phyloP scores from a whole-genome alignment of 495 filamentous ascomycete species.

The Thozetella sp. region DNA sequence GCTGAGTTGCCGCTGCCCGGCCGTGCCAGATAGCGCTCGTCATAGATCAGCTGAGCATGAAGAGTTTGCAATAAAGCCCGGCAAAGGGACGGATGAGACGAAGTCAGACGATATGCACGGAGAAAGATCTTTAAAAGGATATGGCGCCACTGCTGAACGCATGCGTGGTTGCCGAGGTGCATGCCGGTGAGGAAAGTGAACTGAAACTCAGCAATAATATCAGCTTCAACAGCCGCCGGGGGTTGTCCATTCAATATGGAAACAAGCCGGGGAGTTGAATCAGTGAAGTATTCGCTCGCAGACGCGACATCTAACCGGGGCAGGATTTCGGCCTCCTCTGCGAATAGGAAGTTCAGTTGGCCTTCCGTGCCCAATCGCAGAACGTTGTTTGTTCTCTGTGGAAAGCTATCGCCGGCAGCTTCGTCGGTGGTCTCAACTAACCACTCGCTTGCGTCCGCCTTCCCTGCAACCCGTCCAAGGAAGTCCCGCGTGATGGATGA shows the following conservation, averaged over 20 bases:
- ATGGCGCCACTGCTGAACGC: slow-evolving; percentile 87
- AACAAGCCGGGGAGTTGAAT: slow-evolving; percentile 31
- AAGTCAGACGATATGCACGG: slow-evolving; percentile 64
- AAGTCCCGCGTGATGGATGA: slow-evolving; percentile 44
- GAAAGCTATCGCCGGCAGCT: slow-evolving; percentile 27
- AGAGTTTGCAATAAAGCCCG: slow-evolving; percentile 61
- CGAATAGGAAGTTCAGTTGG: slow-evolving; percentile 54
- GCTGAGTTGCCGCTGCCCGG: slow-evolving; percentile 26
- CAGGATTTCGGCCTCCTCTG: slow-evolving; percentile 65
- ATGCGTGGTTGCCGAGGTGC: slow-evolving; percentile 82
- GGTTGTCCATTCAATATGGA: slow-evolving; percentile 13
- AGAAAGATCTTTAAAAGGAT: slow-evolving; percentile 67
- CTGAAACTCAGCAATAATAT: slow-evolving; percentile 84
- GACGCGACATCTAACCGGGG: too few species aligned
- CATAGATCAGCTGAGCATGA: slow-evolving; percentile 70
- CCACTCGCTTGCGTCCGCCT: slow-evolving; percentile 43
- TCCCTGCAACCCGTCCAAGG: slow-evolving; percentile 49
- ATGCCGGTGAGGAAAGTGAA: slow-evolving; percentile 81
- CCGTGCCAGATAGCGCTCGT: slow-evolving; percentile 61
- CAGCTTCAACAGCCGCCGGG: slow-evolving; percentile 27
- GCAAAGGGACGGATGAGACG: slow-evolving; percentile 59
- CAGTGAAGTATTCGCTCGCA: slow-evolving; percentile 26
- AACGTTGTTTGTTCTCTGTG: slow-evolving; percentile 29
- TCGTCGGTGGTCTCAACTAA: slow-evolving; percentile 47
- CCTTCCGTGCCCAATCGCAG: slow-evolving; percentile 3